Evolutionary conservation across 2,329 filamentous ascomycete species (phyloP), one percentile per base, ranked within the genome.

Genomic region (Didymella glomerata): DNA sequence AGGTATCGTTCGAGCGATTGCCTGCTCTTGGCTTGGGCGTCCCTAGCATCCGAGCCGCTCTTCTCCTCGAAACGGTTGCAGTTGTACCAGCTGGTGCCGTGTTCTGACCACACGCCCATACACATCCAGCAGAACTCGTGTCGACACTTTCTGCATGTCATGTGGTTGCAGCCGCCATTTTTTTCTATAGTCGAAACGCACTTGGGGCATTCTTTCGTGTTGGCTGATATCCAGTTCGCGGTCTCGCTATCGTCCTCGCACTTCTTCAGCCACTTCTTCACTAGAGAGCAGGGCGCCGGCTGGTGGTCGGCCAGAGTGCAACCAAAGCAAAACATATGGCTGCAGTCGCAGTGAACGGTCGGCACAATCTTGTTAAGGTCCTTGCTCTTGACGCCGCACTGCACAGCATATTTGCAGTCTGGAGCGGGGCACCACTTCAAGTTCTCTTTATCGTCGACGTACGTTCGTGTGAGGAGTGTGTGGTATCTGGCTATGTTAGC

Each of bases 71-170:
- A 99, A 9, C 95, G 86, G 75, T 97, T 99, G 84, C 95, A 99
- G 78, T 97, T 99, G 83, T 99, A 99, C 95, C 95, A 99, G 79
- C 92, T 97, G 3, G 94, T 99, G 63, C 95, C 95, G 76, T 99
- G 95, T 78, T 99, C 95, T 1, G 93, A 96, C 95, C 95, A 99
- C 0, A 97, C 83, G 0, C 95, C 95, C 95, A 99, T 99, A 74
- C 95, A 99, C 91, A 99, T 98, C 95, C 95, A 99, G 80, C 95
- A 99, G 73, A 99, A 97, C 73, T 97, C 93, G 73, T 97, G 89
- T 72, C 93, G 92, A 81, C 93, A 97, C 78, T 97, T 97, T 56
- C 93, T 85, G 76, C 93, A 97, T 0, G 93, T 97, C 93, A 97
- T 97, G 77, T 97, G 93, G 80, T 97, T 97, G 81, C 93, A 97